These are phyloP conservation scores for Syncephalis plumigaleata DNA, from an alignment of 371 early-diverging fungal species.

Conservation along the genomic window DNA sequence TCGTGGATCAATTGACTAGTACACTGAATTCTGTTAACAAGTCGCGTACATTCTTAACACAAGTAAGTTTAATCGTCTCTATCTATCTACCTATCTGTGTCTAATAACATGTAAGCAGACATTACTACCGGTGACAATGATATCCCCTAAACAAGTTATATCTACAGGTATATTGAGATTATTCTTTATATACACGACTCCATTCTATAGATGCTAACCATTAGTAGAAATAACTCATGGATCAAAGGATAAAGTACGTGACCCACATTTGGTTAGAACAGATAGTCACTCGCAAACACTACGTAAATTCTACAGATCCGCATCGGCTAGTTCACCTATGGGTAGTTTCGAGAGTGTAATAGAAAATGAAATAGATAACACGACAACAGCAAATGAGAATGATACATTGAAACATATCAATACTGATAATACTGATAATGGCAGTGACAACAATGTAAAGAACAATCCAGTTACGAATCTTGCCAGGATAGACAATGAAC, in stretches of 20 bases:
- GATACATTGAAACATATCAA: too few species aligned
- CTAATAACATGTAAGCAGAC: slow-evolving; percentile 5
- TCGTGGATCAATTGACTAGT: slow-evolving; percentile 42
- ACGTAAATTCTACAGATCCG: slow-evolving; percentile 27
- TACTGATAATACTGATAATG: too few species aligned
- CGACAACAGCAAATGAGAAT: too few species aligned
- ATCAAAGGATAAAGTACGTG: slow-evolving; percentile 7
- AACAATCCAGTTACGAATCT: too few species aligned
- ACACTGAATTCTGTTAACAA: slow-evolving; percentile 23
- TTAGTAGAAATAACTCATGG: too few species aligned
- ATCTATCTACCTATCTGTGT: too few species aligned
- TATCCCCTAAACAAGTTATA: neutral
- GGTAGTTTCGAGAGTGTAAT: slow-evolving; percentile 1
- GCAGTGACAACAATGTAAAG: too few species aligned
- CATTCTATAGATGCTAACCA: too few species aligned
- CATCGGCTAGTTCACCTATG: neutral
- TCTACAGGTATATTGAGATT: neutral
- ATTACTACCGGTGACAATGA: slow-evolving; percentile 15
- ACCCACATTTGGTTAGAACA: slow-evolving; percentile 58
- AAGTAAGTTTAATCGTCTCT: slow-evolving; percentile 9
- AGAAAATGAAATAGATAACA: too few species aligned
- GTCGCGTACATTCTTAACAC: slow-evolving; percentile 33
- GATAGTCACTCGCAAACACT: slow-evolving; percentile 50
- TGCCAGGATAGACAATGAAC: too few species aligned
- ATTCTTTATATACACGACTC: neutral